Evolutionary conservation across 192 early-diverging fungal species (phyloP).

Genomic region (Fimicolochytrium jonesii): DNA sequence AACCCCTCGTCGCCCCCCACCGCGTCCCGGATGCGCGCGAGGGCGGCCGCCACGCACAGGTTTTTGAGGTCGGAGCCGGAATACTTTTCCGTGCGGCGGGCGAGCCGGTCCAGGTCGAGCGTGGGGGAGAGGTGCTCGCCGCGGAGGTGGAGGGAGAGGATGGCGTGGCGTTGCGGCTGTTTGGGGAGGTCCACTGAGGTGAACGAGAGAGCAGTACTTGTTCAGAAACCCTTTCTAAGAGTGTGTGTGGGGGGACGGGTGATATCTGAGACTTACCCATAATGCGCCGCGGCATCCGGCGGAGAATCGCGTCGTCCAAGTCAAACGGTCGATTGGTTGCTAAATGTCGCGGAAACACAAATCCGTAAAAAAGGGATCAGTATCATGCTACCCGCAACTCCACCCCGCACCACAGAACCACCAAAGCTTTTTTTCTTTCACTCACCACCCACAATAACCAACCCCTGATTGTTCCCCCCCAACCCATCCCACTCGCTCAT

Average conservation of each 20-base stretch:
- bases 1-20: constrained; percentile 14
- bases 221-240: no score
- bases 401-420: no score
- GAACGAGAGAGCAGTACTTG: no score
- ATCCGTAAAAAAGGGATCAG: background rate
- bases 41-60: constrained; percentile 80
- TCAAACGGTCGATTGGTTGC: constrained; percentile 97
- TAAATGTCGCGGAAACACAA: constrained; percentile 47
- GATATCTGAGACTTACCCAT: no score
- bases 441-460: constrained; percentile 70
- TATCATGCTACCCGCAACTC: background rate
- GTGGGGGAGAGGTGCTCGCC: constrained; percentile 67
- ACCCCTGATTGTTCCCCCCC: constrained; percentile 61
- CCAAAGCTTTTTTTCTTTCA: no score
- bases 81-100: constrained; percentile 69
- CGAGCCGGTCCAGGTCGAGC: constrained; percentile 61
- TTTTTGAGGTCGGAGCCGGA: constrained; percentile 96
- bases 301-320: constrained; percentile 91
- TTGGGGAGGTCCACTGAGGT: constrained; percentile 82
- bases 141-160: constrained; percentile 69
- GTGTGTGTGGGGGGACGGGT: no score
- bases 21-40: constrained; percentile 38
- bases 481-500: constrained; percentile 96
- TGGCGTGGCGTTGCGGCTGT: constrained; percentile 66
- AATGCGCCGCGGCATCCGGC: constrained; percentile 85